These are phyloP conservation scores for Rhizoclosmatium sp. DNA, from an alignment of 192 early-diverging fungal species.

Conservation along the genomic window DNA sequence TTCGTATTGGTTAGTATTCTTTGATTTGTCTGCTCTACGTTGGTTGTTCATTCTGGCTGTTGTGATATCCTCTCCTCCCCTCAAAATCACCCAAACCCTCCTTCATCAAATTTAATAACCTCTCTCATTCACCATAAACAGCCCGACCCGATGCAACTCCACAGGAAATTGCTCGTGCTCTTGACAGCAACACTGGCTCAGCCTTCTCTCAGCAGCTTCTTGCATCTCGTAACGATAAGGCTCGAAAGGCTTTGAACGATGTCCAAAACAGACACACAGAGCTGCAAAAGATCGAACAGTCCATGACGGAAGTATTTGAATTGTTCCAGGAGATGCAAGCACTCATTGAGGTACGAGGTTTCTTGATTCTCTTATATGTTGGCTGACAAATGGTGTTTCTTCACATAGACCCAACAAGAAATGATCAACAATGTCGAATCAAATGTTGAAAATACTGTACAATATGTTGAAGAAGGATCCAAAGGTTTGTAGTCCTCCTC, in stretches of 20 bases:
- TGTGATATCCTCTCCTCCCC: too few relatives aligned
- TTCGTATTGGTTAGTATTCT: slow-evolving; percentile 48
- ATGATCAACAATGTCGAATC: slow-evolving; percentile 60
- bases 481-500: slow-evolving; percentile 34
- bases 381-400: not conserved
- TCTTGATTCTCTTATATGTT: not conserved
- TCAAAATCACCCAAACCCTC: not conserved
- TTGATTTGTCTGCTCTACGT: not conserved
- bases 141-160: slow-evolving; percentile 66
- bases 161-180: slow-evolving; percentile 64
- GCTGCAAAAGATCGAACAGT: slow-evolving; percentile 61
- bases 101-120: not conserved
- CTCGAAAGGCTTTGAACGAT: slow-evolving; percentile 61
- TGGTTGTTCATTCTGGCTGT: too few relatives aligned
- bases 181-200: slow-evolving; percentile 54
- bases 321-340: slow-evolving; percentile 74
- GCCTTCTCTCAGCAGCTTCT: slow-evolving; percentile 68
- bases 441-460: slow-evolving; percentile 47
- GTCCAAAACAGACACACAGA: slow-evolving; percentile 71
- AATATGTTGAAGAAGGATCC: slow-evolving; percentile 48
- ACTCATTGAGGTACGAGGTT: slow-evolving; percentile 54
- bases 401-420: slow-evolving; percentile 50
- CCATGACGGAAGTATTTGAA: slow-evolving; percentile 61
- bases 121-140: not conserved
- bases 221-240: slow-evolving; percentile 54